These are phyloP conservation scores for Eleusine coracana DNA, from an alignment of 176 grass and related monocot genomes.

Conservation along the genomic window DNA sequence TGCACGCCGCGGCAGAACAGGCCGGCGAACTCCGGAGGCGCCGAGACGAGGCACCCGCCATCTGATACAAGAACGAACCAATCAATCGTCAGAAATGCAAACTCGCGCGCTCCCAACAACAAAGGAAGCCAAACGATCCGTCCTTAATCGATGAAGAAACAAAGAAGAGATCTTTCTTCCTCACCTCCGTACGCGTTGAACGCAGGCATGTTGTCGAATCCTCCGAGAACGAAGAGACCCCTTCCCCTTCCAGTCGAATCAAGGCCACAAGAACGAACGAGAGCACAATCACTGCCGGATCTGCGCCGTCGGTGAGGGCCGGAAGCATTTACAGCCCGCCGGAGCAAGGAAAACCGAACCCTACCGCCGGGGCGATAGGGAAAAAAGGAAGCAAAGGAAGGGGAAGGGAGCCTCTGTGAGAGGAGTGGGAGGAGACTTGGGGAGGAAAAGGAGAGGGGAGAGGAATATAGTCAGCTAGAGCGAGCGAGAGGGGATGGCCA, in stretches of 20 bases:
- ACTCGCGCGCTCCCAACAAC: neutral
- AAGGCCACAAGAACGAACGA: neutral
- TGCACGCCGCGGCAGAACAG: slow-evolving; percentile 46
- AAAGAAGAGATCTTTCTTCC: neutral
- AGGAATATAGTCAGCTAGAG: neutral
- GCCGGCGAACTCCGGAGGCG: slow-evolving; percentile 38
- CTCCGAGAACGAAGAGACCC: slow-evolving; percentile 7
- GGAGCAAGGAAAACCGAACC: slow-evolving; percentile 41
- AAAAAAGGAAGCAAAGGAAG: slow-evolving; percentile 33
- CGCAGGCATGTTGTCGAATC: slow-evolving; percentile 56
- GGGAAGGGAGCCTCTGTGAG: neutral
- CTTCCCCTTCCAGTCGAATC: slow-evolving; percentile 26
- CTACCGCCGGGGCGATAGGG: slow-evolving; percentile 59
- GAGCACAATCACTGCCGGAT: slow-evolving; percentile 37
- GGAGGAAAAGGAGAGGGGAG: slow-evolving; percentile 1
- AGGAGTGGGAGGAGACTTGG: neutral
- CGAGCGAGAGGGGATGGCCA: neutral
- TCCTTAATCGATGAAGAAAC: neutral
- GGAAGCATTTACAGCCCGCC: slow-evolving; percentile 64
- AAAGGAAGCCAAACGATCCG: neutral
- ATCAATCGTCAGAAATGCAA: neutral
- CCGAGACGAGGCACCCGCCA: slow-evolving; percentile 59
- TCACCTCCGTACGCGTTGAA: slow-evolving; percentile 63
- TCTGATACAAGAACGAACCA: slow-evolving; percentile 39
- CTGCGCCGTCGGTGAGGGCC: slow-evolving; percentile 33